Evolutionary conservation across 179 eudicot genomes (phyloP).

Genomic region (Camellia oleifera): DNA sequence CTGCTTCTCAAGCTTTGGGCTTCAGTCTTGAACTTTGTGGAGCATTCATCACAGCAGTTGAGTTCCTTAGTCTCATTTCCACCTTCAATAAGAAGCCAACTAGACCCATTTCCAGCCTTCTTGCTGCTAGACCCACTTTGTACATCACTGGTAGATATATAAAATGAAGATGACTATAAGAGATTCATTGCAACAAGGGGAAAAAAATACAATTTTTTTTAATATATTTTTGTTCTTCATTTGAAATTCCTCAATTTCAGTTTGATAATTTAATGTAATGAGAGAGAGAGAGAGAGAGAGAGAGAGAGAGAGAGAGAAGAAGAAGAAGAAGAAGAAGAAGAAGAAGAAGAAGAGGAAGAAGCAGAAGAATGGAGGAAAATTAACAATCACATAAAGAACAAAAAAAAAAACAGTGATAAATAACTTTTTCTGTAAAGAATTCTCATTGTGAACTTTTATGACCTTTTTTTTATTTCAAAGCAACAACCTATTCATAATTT

Average conservation of each 20-base stretch:
- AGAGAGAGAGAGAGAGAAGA: neutral
- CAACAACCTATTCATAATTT: no score
- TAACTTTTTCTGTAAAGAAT: neutral
- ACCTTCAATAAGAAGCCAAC: slow-evolving; percentile 40
- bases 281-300: neutral
- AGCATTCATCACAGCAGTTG: slow-evolving; percentile 28
- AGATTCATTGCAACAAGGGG: neutral
- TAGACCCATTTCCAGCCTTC: slow-evolving; percentile 26
- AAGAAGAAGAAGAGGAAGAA: neutral
- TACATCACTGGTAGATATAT: slow-evolving; percentile 35
- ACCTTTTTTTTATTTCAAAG: neutral
- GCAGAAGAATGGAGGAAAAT: neutral
- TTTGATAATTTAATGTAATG: neutral
- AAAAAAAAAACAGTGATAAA: neutral
- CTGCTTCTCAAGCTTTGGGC: slow-evolving; percentile 26
- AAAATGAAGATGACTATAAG: neutral
- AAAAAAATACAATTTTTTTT: no score
- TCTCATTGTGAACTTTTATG: neutral
- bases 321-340: neutral
- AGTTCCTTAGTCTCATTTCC: slow-evolving; percentile 25
- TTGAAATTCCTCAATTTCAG: neutral
- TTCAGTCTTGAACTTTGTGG: slow-evolving; percentile 27
- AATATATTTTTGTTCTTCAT: neutral
- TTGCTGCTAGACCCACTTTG: slow-evolving; percentile 36
- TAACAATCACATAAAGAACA: neutral